These are phyloP conservation scores for Polyporus arcularius DNA, from an alignment of 768 basidiomycete genomes.

Conservation along the genomic window DNA sequence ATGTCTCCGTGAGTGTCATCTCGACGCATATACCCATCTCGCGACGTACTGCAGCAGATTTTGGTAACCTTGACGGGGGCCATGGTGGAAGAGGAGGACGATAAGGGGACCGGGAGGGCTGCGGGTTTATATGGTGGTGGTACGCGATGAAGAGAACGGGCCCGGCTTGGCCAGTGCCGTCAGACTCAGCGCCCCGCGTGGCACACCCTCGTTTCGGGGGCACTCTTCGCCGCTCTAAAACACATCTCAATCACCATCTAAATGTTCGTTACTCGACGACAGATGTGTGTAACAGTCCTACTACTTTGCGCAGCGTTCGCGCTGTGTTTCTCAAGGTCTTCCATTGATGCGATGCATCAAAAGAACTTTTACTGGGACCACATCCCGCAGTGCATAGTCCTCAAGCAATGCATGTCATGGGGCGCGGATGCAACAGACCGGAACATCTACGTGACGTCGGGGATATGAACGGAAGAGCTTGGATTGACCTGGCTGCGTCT, in stretches of 20 bases:
- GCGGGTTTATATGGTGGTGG: slow-evolving; percentile 22
- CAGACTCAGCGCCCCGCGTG: background rate
- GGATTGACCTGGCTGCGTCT: no score
- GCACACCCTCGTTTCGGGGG: slow-evolving; percentile 4
- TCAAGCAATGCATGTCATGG: no score
- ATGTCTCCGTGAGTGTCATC: slow-evolving; percentile 6
- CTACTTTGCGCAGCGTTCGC: no score
- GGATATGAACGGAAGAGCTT: no score
- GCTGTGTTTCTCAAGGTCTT: no score
- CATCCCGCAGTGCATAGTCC: no score
- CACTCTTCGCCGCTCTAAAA: slow-evolving; percentile 2
- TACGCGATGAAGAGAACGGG: slow-evolving; percentile 9
- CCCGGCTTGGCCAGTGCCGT: slow-evolving; percentile 1
- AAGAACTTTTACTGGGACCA: no score
- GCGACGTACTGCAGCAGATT: slow-evolving; percentile 83
- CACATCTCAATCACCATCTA: slow-evolving; percentile 3
- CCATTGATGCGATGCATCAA: no score
- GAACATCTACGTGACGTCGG: no score
- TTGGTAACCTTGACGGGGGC: slow-evolving; percentile 66
- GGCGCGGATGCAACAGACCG: no score
- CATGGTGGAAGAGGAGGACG: slow-evolving; percentile 38
- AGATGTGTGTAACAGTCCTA: no score
- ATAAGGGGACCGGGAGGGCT: slow-evolving; percentile 11
- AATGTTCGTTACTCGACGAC: background rate
- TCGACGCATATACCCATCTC: slow-evolving; percentile 20